These are phyloP conservation scores for Colletotrichum noveboracense DNA, from an alignment of 2,329 filamentous ascomycete species.

Conservation along the genomic window DNA sequence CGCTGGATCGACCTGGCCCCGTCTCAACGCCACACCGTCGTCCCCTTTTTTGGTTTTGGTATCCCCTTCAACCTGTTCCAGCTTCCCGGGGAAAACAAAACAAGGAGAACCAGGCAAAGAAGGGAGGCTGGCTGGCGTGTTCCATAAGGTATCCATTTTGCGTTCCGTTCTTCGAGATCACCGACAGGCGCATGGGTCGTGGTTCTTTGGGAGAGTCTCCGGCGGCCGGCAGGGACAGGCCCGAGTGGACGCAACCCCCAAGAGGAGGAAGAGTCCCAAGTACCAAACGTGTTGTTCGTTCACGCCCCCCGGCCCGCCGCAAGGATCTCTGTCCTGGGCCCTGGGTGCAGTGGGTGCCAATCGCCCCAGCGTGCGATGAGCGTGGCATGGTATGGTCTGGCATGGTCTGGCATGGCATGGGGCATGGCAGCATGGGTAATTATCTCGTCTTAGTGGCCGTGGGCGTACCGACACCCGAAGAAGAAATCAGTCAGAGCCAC, in stretches of 20 bases:
- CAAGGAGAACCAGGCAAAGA: neutral
- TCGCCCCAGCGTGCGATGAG: conserved; percentile 18
- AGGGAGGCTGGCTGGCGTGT: conserved; percentile 10
- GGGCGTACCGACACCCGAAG: neutral
- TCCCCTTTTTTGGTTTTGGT: neutral
- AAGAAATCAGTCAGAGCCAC: neutral
- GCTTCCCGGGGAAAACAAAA: neutral
- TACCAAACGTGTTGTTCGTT: conserved; percentile 16
- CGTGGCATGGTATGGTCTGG: conserved; percentile 16
- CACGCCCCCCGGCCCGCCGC: conserved; percentile 5
- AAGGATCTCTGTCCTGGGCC: neutral
- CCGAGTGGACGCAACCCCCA: conserved; percentile 3
- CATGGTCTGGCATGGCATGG: neutral
- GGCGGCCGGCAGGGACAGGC: conserved; percentile 16
- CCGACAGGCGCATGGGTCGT: conserved; percentile 20
- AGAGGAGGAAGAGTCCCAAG: neutral
- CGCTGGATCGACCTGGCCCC: neutral
- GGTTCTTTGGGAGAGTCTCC: conserved; percentile 6
- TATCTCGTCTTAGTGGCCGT: conserved; percentile 2
- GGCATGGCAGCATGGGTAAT: conserved; percentile 11
- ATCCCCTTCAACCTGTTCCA: neutral
- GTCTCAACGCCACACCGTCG: conserved; percentile 1
- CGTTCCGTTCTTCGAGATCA: conserved; percentile 21
- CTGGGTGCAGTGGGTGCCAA: neutral
- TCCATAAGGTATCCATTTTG: conserved; percentile 14